Evolutionary conservation across 805 yeast genomes (phyloP).

Genomic region (Schwanniomyces polymorphus): DNA sequence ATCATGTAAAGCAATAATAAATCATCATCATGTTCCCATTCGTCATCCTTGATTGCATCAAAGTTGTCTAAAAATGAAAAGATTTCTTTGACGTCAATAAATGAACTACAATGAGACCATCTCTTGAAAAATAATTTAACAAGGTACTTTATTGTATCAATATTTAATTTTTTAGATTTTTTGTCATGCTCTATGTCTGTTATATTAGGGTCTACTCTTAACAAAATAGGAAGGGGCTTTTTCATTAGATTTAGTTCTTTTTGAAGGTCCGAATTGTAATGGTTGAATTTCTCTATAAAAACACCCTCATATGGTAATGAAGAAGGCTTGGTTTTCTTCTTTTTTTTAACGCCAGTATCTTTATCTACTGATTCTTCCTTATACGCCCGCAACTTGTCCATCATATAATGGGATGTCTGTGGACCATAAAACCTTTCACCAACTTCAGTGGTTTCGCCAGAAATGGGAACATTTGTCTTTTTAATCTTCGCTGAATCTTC

Average conservation of each 20-base stretch:
- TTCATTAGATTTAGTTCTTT: constrained; percentile 18
- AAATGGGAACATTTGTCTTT: constrained; percentile 14
- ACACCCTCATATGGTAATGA: neutral
- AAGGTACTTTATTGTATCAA: constrained; percentile 29
- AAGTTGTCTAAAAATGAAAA: constrained; percentile 38
- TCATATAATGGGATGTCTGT: constrained; percentile 49
- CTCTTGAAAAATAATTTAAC: constrained; percentile 44
- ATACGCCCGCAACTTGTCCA: constrained; percentile 28
- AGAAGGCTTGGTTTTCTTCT: neutral
- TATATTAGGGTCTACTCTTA: constrained; percentile 15
- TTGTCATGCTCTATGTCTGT: constrained; percentile 14
- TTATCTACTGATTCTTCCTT: neutral
- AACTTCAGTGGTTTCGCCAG: constrained; percentile 38
- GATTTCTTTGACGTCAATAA: constrained; percentile 32
- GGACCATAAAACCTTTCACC: constrained; percentile 53
- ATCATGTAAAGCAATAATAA: constrained; percentile 46
- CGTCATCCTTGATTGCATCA: constrained; percentile 25
- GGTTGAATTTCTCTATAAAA: neutral
- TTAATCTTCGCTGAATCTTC: neutral
- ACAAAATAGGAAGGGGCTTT: constrained; percentile 29
- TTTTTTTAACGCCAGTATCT: neutral
- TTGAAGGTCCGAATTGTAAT: constrained; percentile 1
- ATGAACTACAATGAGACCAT: constrained; percentile 39
- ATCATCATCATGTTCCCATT: constrained; percentile 53
- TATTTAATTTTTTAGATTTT: constrained; percentile 23